Evolutionary conservation across 495 filamentous ascomycete species (phyloP).

Genomic region (Xylona heveae): DNA sequence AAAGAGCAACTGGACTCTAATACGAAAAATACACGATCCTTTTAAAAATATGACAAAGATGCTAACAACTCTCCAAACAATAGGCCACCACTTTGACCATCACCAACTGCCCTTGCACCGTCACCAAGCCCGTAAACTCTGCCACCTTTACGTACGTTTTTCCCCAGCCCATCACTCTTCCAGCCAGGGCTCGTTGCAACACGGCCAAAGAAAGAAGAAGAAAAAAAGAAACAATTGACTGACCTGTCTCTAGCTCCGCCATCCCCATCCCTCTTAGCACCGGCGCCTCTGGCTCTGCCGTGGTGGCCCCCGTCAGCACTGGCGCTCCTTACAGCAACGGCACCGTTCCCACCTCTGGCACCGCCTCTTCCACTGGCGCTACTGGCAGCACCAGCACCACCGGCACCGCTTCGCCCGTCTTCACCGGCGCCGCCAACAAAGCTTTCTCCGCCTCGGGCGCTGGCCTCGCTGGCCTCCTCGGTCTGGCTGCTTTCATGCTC

Average conservation of each 20-base stretch:
- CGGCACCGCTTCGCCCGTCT: slow-evolving; percentile 7
- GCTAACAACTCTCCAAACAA: too few species aligned
- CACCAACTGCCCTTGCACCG: slow-evolving; percentile 17
- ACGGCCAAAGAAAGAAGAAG: too few species aligned
- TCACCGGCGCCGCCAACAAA: slow-evolving; percentile 14
- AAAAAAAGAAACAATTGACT: too few species aligned
- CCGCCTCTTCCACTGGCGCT: slow-evolving; percentile 1
- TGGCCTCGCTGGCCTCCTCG: slow-evolving; percentile 15
- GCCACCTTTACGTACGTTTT: slow-evolving; percentile 5
- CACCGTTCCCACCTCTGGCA: background rate
- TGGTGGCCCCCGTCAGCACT: background rate
- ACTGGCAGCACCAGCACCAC: slow-evolving; percentile 5
- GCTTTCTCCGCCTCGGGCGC: slow-evolving; percentile 15
- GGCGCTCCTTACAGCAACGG: background rate
- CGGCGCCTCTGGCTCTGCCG: background rate
- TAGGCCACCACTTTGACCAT: slow-evolving; percentile 17
- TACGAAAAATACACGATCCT: too few species aligned
- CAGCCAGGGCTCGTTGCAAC: too few species aligned
- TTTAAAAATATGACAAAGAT: too few species aligned
- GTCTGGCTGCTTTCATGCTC: slow-evolving; percentile 20
- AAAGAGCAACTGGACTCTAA: too few species aligned
- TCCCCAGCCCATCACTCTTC: slow-evolving; percentile 1
- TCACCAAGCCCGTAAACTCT: slow-evolving; percentile 12
- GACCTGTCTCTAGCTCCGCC: too few species aligned
- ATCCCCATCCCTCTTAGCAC: background rate